Evolutionary conservation across 108 stramenopile genomes (phyloP), one percentile per base, ranked within the genome.

Genomic region (Aureococcus anophagefferens): DNA sequence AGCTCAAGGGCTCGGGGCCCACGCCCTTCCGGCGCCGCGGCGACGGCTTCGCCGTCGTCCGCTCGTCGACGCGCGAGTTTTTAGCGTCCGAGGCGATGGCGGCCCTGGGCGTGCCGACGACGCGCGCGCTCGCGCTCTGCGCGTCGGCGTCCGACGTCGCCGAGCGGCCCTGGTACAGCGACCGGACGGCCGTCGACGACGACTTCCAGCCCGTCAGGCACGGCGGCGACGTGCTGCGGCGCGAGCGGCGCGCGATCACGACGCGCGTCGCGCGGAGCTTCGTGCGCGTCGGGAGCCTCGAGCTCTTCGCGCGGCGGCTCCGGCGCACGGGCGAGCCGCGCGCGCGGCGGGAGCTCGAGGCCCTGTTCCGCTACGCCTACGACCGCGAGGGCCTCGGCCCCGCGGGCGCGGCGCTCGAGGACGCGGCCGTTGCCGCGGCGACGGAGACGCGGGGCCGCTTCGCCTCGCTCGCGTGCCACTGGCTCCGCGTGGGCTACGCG

Each of bases 81-180:
- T 74, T 98, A 30, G 94, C 90, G 16, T 85, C 83, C 33, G 96
- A 98, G 75, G 93, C 93, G n/a, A 96, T 99, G 98, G 86, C 92
- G 69, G 77, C 80, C 66, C 79, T 96, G 0, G 89, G 93, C 1
- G 83, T 98, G 4, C 81, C 84, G 14, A 96, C 96, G 15, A 96
- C 95, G 0, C 84, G 96, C 33, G 93, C 92, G 7, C 77, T 96
- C 31, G 83, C 80, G 4, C 70, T 96, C 17, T 74, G 92, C 30
- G 82, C 79, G 0, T 87, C 87, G 30, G 74, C 72, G 0, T 73
- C 75, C 17, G 86, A 90, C 66, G 86, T 76, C 14, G 72, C 78
- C 21, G 46, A 76, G 9, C 83, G 91, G 31, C 86, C 89, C 30
- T 91, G 89, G 88, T 92, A 90, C 74, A 87, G 83, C 5, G 13